These are phyloP conservation scores for Solanum chacoense DNA, from an alignment of 305 asterid genomes.

Conservation along the genomic window DNA sequence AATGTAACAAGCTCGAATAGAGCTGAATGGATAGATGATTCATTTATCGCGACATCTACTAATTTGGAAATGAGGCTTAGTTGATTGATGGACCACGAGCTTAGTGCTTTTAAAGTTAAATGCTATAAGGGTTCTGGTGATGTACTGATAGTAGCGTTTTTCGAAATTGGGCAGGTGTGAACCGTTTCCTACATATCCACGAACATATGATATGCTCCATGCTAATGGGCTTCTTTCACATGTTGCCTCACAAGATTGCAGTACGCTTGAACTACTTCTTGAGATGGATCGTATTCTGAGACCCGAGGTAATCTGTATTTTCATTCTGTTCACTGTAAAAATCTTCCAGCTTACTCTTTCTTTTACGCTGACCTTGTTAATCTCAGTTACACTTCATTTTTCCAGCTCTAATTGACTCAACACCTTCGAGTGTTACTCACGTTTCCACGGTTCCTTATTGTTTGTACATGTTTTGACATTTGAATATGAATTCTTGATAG, in stretches of 20 bases:
- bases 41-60: no score
- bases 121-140: background rate
- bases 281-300: conserved; percentile 95
- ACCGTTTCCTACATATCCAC: conserved; percentile 96
- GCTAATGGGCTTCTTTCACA: conserved; percentile 70
- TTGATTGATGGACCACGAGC: background rate
- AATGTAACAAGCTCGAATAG: background rate
- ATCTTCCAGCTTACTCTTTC: no score
- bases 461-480: background rate
- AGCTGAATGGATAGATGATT: background rate
- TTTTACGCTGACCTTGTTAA: no score
- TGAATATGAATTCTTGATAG: conserved; percentile 16
- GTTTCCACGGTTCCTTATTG: background rate
- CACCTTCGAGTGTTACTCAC: background rate
- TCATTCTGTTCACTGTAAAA: background rate
- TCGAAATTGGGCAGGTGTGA: conserved; percentile 59
- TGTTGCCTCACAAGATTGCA: conserved; percentile 46
- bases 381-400: background rate
- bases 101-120: background rate
- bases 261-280: conserved; percentile 42
- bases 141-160: background rate
- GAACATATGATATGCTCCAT: conserved; percentile 88
- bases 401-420: background rate
- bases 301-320: conserved; percentile 60
- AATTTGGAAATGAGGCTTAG: background rate